A percentile compares a stretch with the other conserved stretches of the same genome.
These are phyloP conservation scores for Sonneratia alba DNA, from an alignment of 345 rosid species.

Conservation along the genomic window DNA sequence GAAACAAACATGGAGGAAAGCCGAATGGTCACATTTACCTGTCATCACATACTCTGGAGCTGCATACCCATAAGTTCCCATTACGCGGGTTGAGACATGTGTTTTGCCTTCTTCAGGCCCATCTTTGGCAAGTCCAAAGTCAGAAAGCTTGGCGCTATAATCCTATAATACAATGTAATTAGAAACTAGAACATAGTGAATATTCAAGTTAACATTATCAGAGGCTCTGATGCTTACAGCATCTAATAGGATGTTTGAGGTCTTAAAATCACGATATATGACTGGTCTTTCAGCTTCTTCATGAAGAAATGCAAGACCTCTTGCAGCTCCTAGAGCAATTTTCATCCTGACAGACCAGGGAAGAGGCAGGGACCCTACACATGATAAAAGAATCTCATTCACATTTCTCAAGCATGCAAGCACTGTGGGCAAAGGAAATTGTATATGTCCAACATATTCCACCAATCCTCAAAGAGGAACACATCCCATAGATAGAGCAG, in stretches of 20 bases:
- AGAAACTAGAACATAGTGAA: slow-evolving; percentile 8
- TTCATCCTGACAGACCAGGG: slow-evolving; percentile 97
- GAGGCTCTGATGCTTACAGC: slow-evolving; percentile 39
- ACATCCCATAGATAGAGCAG: too few species aligned
- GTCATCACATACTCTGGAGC: slow-evolving; percentile 99
- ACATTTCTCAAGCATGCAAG: background rate
- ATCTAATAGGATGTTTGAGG: slow-evolving; percentile 85
- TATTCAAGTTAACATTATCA: background rate
- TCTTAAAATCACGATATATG: slow-evolving; percentile 92
- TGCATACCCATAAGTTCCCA: slow-evolving; percentile 98
- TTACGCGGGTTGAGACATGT: slow-evolving; percentile 93
- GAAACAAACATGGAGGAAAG: background rate
- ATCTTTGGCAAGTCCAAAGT: slow-evolving; percentile 97
- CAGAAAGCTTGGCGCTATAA: slow-evolving; percentile 89
- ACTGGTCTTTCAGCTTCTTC: slow-evolving; percentile 94
- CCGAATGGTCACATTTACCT: slow-evolving; percentile 33
- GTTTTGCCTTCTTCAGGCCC: slow-evolving; percentile 98
- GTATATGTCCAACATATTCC: too few species aligned
- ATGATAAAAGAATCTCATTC: slow-evolving; percentile 1
- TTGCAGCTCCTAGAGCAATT: slow-evolving; percentile 91
- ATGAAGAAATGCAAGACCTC: slow-evolving; percentile 93
- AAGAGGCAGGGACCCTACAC: slow-evolving; percentile 86
- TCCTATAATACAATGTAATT: slow-evolving; percentile 42
- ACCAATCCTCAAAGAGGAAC: too few species aligned
- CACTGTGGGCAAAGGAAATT: too few species aligned